Conservation (phyloP, 441 rosid species). For the Eruca vesicaria region DNA sequence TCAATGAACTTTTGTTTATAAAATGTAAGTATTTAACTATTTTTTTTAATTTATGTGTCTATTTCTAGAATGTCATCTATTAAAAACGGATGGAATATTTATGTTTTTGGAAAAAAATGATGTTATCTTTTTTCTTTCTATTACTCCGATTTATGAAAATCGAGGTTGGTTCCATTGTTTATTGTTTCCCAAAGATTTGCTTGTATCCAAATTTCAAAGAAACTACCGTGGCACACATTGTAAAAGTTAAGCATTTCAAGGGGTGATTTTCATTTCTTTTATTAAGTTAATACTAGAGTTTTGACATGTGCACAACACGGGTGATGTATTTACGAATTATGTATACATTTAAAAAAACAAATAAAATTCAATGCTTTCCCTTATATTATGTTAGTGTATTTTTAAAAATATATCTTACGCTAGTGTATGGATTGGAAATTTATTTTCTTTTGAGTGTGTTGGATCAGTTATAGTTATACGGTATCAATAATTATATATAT, state of each 20-base stretch:
- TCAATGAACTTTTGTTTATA: not conserved
- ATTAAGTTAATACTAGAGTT: not conserved
- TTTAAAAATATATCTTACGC: no score
- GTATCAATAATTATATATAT: no score
- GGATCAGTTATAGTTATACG: no score
- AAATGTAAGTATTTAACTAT: not conserved
- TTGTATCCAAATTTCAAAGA: not conserved
- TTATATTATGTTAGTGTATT: no score
- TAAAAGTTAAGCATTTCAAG: constrained; percentile 3
- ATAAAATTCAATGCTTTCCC: no score
- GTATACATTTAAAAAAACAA: no score
- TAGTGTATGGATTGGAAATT: not conserved
- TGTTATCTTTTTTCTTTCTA: not conserved
- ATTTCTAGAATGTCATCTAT: not conserved
- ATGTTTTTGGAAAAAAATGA: not conserved
- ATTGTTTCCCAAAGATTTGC: not conserved
- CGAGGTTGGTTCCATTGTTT: constrained; percentile 16
- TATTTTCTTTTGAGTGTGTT: no score
- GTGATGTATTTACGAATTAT: no score
- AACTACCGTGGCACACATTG: not conserved
- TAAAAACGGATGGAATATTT: not conserved
- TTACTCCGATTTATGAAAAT: constrained; percentile 15
- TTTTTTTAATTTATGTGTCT: not conserved
- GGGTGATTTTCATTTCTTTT: not conserved
- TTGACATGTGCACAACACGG: no score